Evolutionary conservation across 2,329 filamentous ascomycete species (phyloP), one percentile per base, ranked within the genome.

Genomic region (Aphanocladium album): DNA sequence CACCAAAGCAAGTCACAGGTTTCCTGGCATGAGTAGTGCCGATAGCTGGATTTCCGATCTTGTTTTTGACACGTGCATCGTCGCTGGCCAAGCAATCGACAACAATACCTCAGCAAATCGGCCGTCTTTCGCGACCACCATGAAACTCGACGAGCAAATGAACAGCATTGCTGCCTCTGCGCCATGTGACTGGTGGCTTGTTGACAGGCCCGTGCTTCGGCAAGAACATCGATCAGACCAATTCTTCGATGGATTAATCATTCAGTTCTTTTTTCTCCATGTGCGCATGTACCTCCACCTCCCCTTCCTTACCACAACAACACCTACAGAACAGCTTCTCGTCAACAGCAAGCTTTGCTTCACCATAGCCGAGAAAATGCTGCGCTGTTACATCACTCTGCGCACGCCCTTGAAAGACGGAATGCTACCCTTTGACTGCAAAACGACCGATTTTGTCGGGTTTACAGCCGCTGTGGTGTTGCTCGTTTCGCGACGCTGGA

Each of bases 381-480:
- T 65, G 14, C 57, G 23, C 21, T 58, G 64, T 14, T 46, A 46
- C 19, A 19, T 21, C 6, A 7, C 19, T 19, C n/a, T 46, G 14
- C 43, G 43, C 4, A 46, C 62, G 69, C 68, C 8, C 69, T 67
- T 60, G 57, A 67, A 64, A 41, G 62, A 11, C 21, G 68, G 66
- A 0, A 53, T 57, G 25, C 73, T 73, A 12, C 65, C 77, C 0
- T 79, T 77, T 65, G 75, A 80, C 61, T 79, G 77, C 69, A 78
- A 77, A 60, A 75, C 76, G 9, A 68, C 76, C 19, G 78, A 79
- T 64, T 79, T 79, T 61, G 72, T 78, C 43, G 77, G 73, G 41
- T 80, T 80, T 67, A 79, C 76, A 1, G 72, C 74, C 6, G 74
- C 76, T 3, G 71, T 78, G 1, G 68, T 79, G 23, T 67, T 80